These are phyloP conservation scores for Cyberlindnera mississippiensis DNA, from an alignment of 805 yeast genomes.

Conservation along the genomic window DNA sequence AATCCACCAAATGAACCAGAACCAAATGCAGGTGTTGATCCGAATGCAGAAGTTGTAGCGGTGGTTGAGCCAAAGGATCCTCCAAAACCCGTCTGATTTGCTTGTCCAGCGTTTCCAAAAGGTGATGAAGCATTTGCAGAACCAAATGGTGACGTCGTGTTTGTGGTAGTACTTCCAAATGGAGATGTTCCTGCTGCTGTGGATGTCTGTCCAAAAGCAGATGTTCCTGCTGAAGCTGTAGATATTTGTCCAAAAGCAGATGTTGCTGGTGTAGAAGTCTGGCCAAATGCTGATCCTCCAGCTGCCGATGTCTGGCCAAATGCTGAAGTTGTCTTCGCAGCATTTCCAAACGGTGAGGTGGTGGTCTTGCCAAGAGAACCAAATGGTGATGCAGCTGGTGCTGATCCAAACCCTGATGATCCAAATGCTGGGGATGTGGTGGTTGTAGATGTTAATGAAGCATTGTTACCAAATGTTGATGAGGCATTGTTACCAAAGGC, in stretches of 20 bases:
- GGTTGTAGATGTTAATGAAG: too few species aligned
- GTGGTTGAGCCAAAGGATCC: not conserved
- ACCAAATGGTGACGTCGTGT: constrained; percentile 9
- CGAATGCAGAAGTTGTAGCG: constrained; percentile 3
- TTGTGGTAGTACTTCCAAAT: not conserved
- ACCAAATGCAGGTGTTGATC: constrained; percentile 12
- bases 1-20: constrained; percentile 7
- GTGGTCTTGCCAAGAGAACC: constrained; percentile 1
- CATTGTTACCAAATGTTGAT: too few species aligned
- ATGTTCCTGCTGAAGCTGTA: not conserved
- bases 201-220: constrained; percentile 1
- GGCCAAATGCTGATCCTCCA: constrained; percentile 3
- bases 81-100: not conserved
- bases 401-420: constrained; percentile 9
- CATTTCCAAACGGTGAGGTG: not conserved
- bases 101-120: constrained; percentile 2
- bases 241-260: constrained; percentile 17
- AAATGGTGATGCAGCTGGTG: constrained; percentile 5
- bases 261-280: constrained; percentile 4
- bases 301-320: not conserved
- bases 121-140: constrained; percentile 7
- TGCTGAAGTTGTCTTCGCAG: constrained; percentile 1
- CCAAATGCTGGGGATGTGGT: constrained; percentile 7
- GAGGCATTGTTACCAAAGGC: too few species aligned
- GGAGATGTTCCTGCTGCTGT: constrained; percentile 2